Evolutionary conservation across 345 rosid genomes (phyloP), one percentile per base, ranked within the genome.

Genomic region (Eutrema heterophyllum): DNA sequence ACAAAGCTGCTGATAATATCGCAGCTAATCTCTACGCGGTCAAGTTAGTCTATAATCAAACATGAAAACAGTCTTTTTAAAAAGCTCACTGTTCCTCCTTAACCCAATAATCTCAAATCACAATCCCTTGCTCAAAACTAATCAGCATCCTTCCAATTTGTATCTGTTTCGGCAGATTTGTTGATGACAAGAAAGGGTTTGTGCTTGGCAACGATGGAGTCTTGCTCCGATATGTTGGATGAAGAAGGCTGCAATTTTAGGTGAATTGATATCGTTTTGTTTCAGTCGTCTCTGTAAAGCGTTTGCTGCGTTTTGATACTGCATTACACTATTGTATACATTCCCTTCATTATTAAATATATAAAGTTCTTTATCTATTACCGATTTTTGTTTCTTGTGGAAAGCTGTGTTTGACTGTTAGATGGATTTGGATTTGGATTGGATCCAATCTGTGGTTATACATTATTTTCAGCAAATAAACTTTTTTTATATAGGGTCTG

Each of bases 1-100:
- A 95, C 84, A 95, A 87, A 80, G 97, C 97, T 71, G 99, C 99
- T 38, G 99, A 91, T 57, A 89, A 84, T 27, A 95, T 95, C 62
- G 97, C 99, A 68, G 97, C 97, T 65, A 91, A 95, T 81, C 97
- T 91, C 7, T 91, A 94, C 76, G 83, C 98, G 0, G 98, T 91
- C 84, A 91, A 89, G 97, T 94, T 72, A 87, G 91, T 78, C 40
- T 50, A 15, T 69, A 58, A 39, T 38, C 72, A 54, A 46, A 46
- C 59, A 35, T 53, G 7, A 45, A 63, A 4, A 8, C 7, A 44
- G 8, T 67, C 57, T 67, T 53, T 3, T 73, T 44, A 5, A 6
- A 30, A 2, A 60, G 9, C 13, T 45, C 32, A 49, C 38, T 46
- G 50, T 45, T 71, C 49, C 27, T 56, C 18, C 32, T n/a, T 6